Evolutionary conservation across 106 monocot species (phyloP).

Genomic region (Dendrobium huoshanense): DNA sequence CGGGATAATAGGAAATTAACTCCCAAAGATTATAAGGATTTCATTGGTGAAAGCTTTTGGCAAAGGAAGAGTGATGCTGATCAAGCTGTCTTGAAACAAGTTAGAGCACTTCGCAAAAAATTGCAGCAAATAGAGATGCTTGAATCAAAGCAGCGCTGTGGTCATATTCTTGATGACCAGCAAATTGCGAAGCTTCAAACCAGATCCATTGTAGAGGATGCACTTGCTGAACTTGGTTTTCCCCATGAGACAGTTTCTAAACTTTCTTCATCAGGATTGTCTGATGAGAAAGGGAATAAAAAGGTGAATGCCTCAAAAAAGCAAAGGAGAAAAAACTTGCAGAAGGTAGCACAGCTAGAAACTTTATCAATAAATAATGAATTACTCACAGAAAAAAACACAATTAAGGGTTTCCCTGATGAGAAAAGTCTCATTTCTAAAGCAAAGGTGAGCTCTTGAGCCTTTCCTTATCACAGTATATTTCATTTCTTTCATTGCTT

Average conservation of each 20-base stretch:
- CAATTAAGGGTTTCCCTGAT: conserved; percentile 23
- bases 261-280: conserved; percentile 9
- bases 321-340: conserved; percentile 56
- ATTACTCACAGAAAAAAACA: conserved; percentile 10
- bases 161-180: conserved; percentile 83
- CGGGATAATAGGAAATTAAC: conserved; percentile 23
- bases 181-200: conserved; percentile 79
- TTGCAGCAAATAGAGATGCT: conserved; percentile 98
- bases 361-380: conserved; percentile 15
- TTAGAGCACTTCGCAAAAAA: conserved; percentile 84
- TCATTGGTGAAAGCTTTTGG: conserved; percentile 43
- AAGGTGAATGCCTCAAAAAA: conserved; percentile 45
- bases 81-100: conserved; percentile 61
- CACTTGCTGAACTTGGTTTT: conserved; percentile 70
- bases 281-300: conserved; percentile 49
- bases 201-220: conserved; percentile 39
- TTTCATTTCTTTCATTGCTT: background rate
- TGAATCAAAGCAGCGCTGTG: conserved; percentile 55
- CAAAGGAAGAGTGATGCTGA: conserved; percentile 36
- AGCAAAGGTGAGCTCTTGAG: conserved; percentile 40
- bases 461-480: background rate
- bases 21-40: conserved; percentile 18
- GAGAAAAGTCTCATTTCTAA: conserved; percentile 21
- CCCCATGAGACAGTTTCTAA: conserved; percentile 35
- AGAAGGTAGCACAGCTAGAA: conserved; percentile 33